Base-by-base conservation (phyloP, 2,329 filamentous ascomycete species). In the Fusarium chuoi region DNA sequence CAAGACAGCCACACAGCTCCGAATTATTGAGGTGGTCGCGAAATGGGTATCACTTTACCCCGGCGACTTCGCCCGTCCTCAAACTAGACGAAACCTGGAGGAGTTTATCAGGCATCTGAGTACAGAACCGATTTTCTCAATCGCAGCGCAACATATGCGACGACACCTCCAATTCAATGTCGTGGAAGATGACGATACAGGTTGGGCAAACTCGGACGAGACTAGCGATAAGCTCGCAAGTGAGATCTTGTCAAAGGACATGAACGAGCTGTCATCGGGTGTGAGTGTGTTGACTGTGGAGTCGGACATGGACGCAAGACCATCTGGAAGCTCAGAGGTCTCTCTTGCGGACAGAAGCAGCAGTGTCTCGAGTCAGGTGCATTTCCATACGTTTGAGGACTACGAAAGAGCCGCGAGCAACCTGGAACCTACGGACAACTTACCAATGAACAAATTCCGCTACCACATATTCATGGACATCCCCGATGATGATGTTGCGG, bases 401-500 rank as follows among this genome's bases (percentile, higher is more conserved):
- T 96, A 97, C 69, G 93, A 97, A 81, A 89, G 90, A 73, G 92
- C 95, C 79, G 94, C 95, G 0, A 87, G 90, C 49, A 87, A 87
- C 6, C 87, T 98, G 78, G 89, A 93, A 54, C 91, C 96, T 0
- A 89, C 89, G 45, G 89, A 91, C 1, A 90, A 88, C 42, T 85
- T 93, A 60, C 89, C 91, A 3, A 88, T 98, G 70, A 93, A 91
- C 75, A 98, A 98, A 82, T 87, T 92, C 46, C 93, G 96, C 68
- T 99, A 96, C 87, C 94, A 95, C 75, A 90, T 93, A 58, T 93
- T 98, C 75, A 97, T 98, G 92, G 93, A 94, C 41, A 92, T 92
- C 30, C 88, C 93, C 3, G 93, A 97, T 60, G 94, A 97, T 70
- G 90, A 94, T 55, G 92, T 98, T 75, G 96, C 96, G 22, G 92